A percentile compares a stretch with the other conserved stretches of the same genome.
phyloP scores from a whole-genome alignment of 1,284 basidiomycete genomes.

The Irpex lacteus region DNA sequence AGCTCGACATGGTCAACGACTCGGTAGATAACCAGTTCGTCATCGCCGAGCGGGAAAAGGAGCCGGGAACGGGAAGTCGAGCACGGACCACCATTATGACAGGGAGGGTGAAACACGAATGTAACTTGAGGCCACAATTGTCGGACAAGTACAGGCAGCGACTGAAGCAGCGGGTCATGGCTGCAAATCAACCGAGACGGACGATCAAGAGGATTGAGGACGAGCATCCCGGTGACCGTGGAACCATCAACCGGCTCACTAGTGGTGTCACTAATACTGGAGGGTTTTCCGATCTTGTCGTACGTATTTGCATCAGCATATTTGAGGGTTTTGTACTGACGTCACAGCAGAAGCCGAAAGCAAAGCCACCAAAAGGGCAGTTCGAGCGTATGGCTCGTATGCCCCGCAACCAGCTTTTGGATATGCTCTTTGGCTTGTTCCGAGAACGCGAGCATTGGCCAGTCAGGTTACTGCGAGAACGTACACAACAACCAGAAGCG shows the following conservation, averaged over 20 bases:
- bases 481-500: constrained; percentile 87
- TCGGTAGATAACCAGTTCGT: constrained; percentile 76
- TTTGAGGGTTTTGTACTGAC: constrained; percentile 1
- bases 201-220: constrained; percentile 59
- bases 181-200: constrained; percentile 59
- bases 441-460: constrained; percentile 81
- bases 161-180: constrained; percentile 57
- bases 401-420: constrained; percentile 86
- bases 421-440: constrained; percentile 82
- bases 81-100: constrained; percentile 73
- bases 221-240: constrained; percentile 58
- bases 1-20: constrained; percentile 76
- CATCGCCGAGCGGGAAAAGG: constrained; percentile 71
- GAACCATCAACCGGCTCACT: constrained; percentile 61
- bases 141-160: constrained; percentile 60
- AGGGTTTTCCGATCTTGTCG: constrained; percentile 58
- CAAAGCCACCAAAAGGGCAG: constrained; percentile 61
- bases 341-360: constrained; percentile 52
- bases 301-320: constrained; percentile 32
- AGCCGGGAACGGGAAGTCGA: constrained; percentile 46
- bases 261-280: constrained; percentile 33
- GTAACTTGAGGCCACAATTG: constrained; percentile 63
- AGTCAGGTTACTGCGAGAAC: constrained; percentile 76
- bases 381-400: constrained; percentile 90
- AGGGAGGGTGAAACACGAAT: constrained; percentile 74